Conservation (phyloP, 2,329 filamentous ascomycete genomes). For the Fusarium ambrosium region DNA sequence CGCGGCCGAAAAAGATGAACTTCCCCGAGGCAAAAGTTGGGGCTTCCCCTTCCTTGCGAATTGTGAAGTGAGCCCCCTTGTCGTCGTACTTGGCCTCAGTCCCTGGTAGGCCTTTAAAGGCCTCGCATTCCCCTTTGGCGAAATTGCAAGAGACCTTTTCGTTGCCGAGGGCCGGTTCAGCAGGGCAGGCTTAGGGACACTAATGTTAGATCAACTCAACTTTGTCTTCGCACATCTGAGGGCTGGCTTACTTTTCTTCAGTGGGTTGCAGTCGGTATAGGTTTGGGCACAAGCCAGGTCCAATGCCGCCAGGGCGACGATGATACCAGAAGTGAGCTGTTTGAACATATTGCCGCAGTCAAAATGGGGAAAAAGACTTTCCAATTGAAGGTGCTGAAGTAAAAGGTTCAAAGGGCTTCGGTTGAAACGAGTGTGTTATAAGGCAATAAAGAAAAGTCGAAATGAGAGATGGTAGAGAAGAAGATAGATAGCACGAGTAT, state of each 20-base stretch:
- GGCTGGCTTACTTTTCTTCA: slow-evolving; percentile 58
- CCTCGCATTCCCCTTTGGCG: slow-evolving; percentile 74
- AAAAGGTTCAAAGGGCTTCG: background rate
- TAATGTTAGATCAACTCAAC: background rate
- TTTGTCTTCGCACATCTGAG: background rate
- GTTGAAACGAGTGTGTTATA: background rate
- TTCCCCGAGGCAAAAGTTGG: slow-evolving; percentile 81
- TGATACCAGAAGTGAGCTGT: background rate
- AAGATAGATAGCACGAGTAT: background rate
- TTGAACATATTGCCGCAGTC: background rate
- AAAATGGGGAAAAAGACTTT: background rate
- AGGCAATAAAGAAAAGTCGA: background rate
- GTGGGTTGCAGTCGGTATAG: slow-evolving; percentile 65
- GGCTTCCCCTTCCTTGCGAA: slow-evolving; percentile 73
- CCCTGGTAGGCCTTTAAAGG: slow-evolving; percentile 61
- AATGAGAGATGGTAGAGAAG: background rate
- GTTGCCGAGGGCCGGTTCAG: slow-evolving; percentile 81
- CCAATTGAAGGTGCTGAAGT: background rate
- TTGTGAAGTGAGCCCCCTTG: slow-evolving; percentile 71
- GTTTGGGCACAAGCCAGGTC: slow-evolving; percentile 65
- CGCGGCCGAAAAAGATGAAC: slow-evolving; percentile 96
- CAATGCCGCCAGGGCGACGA: slow-evolving; percentile 14
- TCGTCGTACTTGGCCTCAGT: slow-evolving; percentile 62
- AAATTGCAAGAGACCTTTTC: slow-evolving; percentile 75
- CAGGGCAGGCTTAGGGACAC: slow-evolving; percentile 68